phyloP scores from a whole-genome alignment of 2,329 filamentous ascomycete genomes.

The Phyllosticta citrichinensis region DNA sequence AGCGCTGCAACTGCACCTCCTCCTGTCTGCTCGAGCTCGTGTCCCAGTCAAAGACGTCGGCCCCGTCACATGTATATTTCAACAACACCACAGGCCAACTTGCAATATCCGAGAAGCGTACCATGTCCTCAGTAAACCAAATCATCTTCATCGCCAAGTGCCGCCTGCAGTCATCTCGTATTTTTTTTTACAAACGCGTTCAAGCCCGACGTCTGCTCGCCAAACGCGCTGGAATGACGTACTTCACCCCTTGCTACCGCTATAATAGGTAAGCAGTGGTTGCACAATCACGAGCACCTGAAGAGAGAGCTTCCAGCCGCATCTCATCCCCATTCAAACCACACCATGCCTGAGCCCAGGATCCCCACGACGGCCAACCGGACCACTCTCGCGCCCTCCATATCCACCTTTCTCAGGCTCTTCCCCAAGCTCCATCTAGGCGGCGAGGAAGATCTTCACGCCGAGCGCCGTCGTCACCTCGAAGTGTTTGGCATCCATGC shows the following conservation, averaged over 20 bases:
- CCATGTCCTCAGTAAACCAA: background rate
- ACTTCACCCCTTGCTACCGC: background rate
- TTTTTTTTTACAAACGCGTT: background rate
- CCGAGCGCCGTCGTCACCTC: constrained; percentile 17
- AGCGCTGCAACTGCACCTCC: background rate
- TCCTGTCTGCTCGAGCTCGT: too few species aligned
- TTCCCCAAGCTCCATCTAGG: constrained; percentile 18
- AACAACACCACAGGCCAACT: background rate
- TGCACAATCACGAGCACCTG: background rate
- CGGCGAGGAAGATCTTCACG: constrained; percentile 17
- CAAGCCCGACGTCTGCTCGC: background rate
- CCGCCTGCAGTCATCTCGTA: background rate
- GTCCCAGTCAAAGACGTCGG: background rate
- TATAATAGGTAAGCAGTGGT: background rate
- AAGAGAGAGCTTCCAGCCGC: background rate
- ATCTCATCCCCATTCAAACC: background rate
- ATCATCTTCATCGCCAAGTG: background rate
- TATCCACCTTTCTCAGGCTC: constrained; percentile 14
- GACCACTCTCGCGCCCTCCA: constrained; percentile 8
- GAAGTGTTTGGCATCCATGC: constrained; percentile 24
- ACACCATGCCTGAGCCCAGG: background rate
- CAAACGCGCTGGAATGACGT: background rate
- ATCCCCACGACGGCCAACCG: background rate
- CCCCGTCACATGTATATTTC: background rate
- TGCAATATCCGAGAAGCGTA: background rate